A percentile compares a stretch with the other conserved stretches of the same genome.
phyloP scores from a whole-genome alignment of 2,329 filamentous ascomycete species.

The Lanzia echinophila region DNA sequence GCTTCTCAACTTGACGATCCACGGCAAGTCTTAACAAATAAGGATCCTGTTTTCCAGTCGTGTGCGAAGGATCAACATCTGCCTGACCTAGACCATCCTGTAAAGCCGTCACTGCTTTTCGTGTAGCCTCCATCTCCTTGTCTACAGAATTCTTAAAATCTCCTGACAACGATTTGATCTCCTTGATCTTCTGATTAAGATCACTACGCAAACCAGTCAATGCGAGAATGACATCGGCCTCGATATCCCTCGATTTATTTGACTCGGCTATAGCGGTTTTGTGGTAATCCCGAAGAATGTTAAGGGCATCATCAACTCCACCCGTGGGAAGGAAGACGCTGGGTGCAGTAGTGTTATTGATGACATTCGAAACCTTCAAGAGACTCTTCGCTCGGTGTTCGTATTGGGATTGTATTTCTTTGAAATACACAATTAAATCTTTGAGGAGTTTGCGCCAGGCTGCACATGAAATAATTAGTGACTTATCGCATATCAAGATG shows the following conservation, averaged over 20 bases:
- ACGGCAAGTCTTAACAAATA: slow-evolving; percentile 81
- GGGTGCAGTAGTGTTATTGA: slow-evolving; percentile 73
- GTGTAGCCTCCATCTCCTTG: slow-evolving; percentile 84
- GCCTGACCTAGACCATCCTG: slow-evolving; percentile 74
- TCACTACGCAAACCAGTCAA: slow-evolving; percentile 81
- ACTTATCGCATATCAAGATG: not conserved
- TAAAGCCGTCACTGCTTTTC: slow-evolving; percentile 70
- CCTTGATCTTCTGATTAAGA: slow-evolving; percentile 92
- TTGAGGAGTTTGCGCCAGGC: slow-evolving; percentile 95
- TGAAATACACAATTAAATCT: slow-evolving; percentile 88
- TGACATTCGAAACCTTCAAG: slow-evolving; percentile 73
- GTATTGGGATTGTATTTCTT: slow-evolving; percentile 84
- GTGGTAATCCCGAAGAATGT: slow-evolving; percentile 76
- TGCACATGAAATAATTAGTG: slow-evolving; percentile 33
- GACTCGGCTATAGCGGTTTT: slow-evolving; percentile 72
- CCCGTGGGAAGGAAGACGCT: slow-evolving; percentile 70
- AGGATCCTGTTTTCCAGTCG: slow-evolving; percentile 83
- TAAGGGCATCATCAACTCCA: slow-evolving; percentile 81
- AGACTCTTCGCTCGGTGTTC: slow-evolving; percentile 78
- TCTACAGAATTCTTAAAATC: slow-evolving; percentile 98
- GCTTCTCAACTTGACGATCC: slow-evolving; percentile 83
- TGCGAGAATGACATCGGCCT: slow-evolving; percentile 84
- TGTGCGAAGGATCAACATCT: slow-evolving; percentile 68
- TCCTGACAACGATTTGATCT: slow-evolving; percentile 87
- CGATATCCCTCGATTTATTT: slow-evolving; percentile 83